Base-by-base conservation (phyloP, 176 grass and related monocot genomes). In the Elymus sibiricus region DNA sequence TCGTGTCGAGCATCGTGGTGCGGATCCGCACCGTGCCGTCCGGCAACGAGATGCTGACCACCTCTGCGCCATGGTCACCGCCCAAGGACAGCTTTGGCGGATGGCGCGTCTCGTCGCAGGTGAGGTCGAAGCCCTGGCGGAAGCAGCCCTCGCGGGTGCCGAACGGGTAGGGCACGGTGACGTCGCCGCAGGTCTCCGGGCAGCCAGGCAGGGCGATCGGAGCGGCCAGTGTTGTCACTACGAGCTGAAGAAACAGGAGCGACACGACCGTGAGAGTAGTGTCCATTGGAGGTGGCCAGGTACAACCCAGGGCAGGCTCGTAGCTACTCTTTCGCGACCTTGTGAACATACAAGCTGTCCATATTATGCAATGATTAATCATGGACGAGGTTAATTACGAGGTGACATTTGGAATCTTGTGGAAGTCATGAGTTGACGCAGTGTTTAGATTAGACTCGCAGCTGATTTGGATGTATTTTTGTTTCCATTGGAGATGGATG, bases 121-220 rank as follows among this genome's bases (percentile, higher is more conserved):
- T 83, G 70, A 88, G 67, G 42, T 83, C 22, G 79, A 88, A 88
- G 39, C 37, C 86, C 17, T 77, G 21, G 17, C 16, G 63, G 31
- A 76, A 64, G 61, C 79, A 88, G 14, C 79, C 68, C 0, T 0
- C 9, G 14, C 79, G 68, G 53, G 35, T 70, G 67, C 86, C 79
- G 6, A 83, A 88, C 4, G 86, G 86, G 69, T 77, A 88, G 11
- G 86, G 70, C 16, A 88, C 42, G 28, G 12, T 64, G 19, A 88
- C 28, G 27, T 32, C 16, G 60, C 86, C 70, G 21, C 79, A 83
- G 5, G 19, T 59, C 32, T 88, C 70, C 25, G 43, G 78, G 59
- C 86, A 88, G 7, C 69, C 68, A 4, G 49, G 86, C 68, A 88
- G 24, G 21, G 79, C 78, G 16, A 62, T 6, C 19, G 68, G 81